Evolutionary conservation across 2,329 filamentous ascomycete genomes (phyloP).

Genomic region (Chrysoporthe cubensis): DNA sequence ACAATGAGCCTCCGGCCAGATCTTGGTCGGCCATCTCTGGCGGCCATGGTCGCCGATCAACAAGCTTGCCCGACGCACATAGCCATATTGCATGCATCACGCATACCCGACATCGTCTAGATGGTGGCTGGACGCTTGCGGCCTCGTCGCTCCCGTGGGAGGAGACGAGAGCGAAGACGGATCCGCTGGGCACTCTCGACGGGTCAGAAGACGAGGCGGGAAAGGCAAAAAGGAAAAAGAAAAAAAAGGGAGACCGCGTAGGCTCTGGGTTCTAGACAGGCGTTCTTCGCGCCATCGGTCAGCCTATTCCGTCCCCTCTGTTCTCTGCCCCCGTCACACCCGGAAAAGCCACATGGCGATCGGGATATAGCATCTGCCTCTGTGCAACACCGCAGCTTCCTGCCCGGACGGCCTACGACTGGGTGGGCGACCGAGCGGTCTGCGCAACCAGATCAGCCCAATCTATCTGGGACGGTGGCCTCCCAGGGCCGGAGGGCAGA

Average conservation of each 20-base stretch:
- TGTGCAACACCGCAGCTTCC: not conserved
- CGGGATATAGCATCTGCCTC: not conserved
- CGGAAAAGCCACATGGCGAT: conserved; percentile 14
- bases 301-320: conserved; percentile 4
- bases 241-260: not conserved
- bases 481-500: not conserved
- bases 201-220: not conserved
- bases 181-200: not conserved
- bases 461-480: conserved; percentile 22
- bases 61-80: conserved; percentile 1
- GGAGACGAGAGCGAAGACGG: not conserved
- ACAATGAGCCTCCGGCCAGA: not conserved
- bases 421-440: not conserved
- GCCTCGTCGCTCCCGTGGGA: not conserved
- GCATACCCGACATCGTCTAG: not conserved
- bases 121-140: not conserved
- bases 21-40: not conserved
- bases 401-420: not conserved
- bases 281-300: not conserved
- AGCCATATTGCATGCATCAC: conserved; percentile 17
- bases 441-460: not conserved
- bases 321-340: not conserved
- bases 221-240: not conserved
- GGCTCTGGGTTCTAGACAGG: not conserved
- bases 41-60: conserved; percentile 4